Conservation (phyloP, 2,329 filamentous ascomycete species). For the Cryphonectria parasitica region DNA sequence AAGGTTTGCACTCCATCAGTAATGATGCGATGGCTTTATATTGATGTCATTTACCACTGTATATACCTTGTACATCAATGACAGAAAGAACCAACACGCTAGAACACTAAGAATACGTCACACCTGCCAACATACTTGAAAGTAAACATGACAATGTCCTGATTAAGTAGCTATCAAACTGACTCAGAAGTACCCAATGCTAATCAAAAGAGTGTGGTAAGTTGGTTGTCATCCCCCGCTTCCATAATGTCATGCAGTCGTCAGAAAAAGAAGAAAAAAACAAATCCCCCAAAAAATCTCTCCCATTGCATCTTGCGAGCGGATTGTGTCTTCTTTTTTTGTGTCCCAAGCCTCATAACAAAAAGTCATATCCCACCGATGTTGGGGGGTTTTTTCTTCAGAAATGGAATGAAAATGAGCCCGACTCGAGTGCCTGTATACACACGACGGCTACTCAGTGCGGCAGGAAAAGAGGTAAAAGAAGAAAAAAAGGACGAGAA, state of each 20-base stretch:
- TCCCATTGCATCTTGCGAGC: slow-evolving; percentile 26
- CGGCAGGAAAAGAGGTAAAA: not conserved
- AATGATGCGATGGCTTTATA: no score
- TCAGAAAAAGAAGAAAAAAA: not conserved
- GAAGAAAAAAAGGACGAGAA: slow-evolving; percentile 12
- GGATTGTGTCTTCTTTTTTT: slow-evolving; percentile 13
- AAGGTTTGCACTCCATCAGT: no score
- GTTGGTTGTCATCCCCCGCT: not conserved
- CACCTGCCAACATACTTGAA: not conserved
- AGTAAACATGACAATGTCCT: not conserved
- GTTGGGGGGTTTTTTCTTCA: not conserved
- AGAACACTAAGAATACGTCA: not conserved
- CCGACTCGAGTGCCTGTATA: slow-evolving; percentile 16
- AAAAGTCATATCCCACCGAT: not conserved
- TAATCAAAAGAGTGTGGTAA: slow-evolving; percentile 22
- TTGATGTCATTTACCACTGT: no score
- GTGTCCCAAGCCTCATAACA: slow-evolving; percentile 9
- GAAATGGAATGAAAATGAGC: not conserved
- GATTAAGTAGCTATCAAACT: slow-evolving; percentile 24
- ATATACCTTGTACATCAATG: not conserved
- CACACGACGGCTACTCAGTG: slow-evolving; percentile 1
- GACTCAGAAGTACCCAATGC: slow-evolving; percentile 11
- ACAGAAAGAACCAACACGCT: not conserved
- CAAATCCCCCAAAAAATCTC: no score
- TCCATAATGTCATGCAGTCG: slow-evolving; percentile 10